A percentile compares a stretch with the other conserved stretches of the same genome.
Evolutionary conservation across 495 filamentous ascomycete genomes (phyloP).

Genomic region (Annulohypoxylon maeteangense): DNA sequence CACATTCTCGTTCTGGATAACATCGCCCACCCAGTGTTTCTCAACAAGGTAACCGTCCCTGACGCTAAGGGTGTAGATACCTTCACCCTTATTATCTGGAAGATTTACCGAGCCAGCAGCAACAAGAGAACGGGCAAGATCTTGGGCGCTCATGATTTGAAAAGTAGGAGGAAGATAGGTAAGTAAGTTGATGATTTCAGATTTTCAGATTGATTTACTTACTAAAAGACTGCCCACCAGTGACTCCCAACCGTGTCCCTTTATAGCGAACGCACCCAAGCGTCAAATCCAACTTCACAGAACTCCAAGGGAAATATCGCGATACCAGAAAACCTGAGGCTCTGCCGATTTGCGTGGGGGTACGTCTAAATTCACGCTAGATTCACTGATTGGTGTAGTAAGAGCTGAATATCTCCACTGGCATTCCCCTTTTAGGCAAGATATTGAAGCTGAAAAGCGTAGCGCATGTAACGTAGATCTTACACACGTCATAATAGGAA

Average conservation of each 20-base stretch:
- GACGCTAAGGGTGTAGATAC: conserved; percentile 26
- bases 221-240: neutral
- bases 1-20: conserved; percentile 20
- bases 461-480: conserved; percentile 15
- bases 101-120: conserved; percentile 23
- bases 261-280: conserved; percentile 4
- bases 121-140: conserved; percentile 33
- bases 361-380: conserved; percentile 17
- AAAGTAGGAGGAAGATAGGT: neutral
- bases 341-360: conserved; percentile 11
- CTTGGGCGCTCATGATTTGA: conserved; percentile 32
- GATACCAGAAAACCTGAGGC: conserved; percentile 1
- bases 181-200: neutral
- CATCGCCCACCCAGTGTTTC: conserved; percentile 31
- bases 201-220: neutral
- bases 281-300: conserved; percentile 1
- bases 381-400: conserved; percentile 17
- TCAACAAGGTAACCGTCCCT: conserved; percentile 35
- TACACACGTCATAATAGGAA: conserved; percentile 2
- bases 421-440: conserved; percentile 10
- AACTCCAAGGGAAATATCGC: neutral
- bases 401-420: conserved; percentile 12
- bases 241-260: neutral
- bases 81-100: conserved; percentile 13
- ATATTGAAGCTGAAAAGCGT: conserved; percentile 29